These are phyloP conservation scores for Salix viminalis DNA, from an alignment of 345 rosid species.

Conservation along the genomic window DNA sequence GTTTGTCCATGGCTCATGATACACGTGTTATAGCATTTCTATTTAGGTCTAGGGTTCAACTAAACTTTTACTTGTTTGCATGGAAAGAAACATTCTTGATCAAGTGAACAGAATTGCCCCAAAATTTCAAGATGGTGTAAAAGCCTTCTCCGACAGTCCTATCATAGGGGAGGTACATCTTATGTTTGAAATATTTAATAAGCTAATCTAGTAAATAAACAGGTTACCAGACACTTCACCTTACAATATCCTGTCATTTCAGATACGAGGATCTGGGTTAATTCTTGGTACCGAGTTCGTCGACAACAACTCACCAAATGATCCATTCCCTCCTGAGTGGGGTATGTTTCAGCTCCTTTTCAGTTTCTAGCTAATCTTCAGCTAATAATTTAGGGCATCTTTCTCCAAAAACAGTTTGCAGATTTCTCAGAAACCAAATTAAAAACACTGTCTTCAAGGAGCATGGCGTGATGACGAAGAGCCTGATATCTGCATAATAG, in stretches of 20 bases:
- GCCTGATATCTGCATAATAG: no score
- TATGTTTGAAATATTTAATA: background rate
- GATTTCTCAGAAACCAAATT: background rate
- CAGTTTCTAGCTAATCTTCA: background rate
- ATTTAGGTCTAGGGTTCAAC: background rate
- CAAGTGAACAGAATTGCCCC: slow-evolving; percentile 54
- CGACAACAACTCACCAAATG: slow-evolving; percentile 82
- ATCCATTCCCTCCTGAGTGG: slow-evolving; percentile 94
- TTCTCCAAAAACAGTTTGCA: background rate
- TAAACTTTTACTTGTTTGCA: slow-evolving; percentile 14
- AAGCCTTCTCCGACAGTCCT: slow-evolving; percentile 76
- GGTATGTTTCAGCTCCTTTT: slow-evolving; percentile 38
- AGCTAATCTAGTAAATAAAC: background rate
- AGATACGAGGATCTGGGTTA: slow-evolving; percentile 92
- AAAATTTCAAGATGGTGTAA: slow-evolving; percentile 81
- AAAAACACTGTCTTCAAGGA: no score
- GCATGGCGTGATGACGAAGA: no score
- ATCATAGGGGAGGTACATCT: slow-evolving; percentile 74
- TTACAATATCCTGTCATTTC: slow-evolving; percentile 23
- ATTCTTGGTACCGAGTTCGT: slow-evolving; percentile 84
- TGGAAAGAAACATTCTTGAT: slow-evolving; percentile 77
- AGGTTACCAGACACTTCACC: background rate
- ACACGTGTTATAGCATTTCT: background rate
- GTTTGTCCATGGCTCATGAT: background rate
- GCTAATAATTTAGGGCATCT: background rate